These are phyloP conservation scores for Malus fusca DNA, from an alignment of 306 rosid species.

Conservation along the genomic window DNA sequence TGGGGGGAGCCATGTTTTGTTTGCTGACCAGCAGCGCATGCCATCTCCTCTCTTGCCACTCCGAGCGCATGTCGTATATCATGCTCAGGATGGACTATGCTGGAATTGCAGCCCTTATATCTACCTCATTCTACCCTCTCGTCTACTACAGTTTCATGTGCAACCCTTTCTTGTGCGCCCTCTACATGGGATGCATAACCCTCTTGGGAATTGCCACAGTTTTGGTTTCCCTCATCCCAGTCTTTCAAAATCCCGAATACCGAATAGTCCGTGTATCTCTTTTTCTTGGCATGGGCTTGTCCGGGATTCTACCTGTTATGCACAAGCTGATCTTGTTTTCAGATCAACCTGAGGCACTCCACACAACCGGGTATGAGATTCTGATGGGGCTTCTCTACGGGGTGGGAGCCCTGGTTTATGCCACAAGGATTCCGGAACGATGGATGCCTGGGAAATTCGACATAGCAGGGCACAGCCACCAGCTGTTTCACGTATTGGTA, in stretches of 20 bases:
- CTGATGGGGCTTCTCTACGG: constrained; percentile 82
- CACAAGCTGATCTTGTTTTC: constrained; percentile 81
- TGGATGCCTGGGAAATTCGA: constrained; percentile 99
- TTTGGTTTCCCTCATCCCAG: constrained; percentile 70
- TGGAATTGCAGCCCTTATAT: constrained; percentile 95
- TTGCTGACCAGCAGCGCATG: constrained; percentile 85
- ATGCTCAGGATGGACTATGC: constrained; percentile 96
- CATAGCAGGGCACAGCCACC: constrained; percentile 98
- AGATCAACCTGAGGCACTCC: constrained; percentile 81
- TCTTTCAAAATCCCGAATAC: constrained; percentile 72
- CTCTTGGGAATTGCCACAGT: constrained; percentile 64
- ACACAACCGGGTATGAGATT: constrained; percentile 76
- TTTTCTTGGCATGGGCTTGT: constrained; percentile 81
- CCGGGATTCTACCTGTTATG: constrained; percentile 65
- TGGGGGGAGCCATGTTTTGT: constrained; percentile 98
- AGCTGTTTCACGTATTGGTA: constrained; percentile 73
- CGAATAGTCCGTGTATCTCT: constrained; percentile 76
- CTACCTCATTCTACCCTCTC: constrained; percentile 91
- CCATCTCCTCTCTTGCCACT: constrained; percentile 93
- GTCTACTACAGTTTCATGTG: constrained; percentile 98
- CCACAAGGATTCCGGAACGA: constrained; percentile 86
- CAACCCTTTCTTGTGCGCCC: constrained; percentile 80
- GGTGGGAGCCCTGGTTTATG: constrained; percentile 79
- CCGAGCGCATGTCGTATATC: constrained; percentile 68
- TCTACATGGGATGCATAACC: constrained; percentile 77